phyloP scores from a whole-genome alignment of 2,329 filamentous ascomycete genomes.

The Pezicula rhizophila region DNA sequence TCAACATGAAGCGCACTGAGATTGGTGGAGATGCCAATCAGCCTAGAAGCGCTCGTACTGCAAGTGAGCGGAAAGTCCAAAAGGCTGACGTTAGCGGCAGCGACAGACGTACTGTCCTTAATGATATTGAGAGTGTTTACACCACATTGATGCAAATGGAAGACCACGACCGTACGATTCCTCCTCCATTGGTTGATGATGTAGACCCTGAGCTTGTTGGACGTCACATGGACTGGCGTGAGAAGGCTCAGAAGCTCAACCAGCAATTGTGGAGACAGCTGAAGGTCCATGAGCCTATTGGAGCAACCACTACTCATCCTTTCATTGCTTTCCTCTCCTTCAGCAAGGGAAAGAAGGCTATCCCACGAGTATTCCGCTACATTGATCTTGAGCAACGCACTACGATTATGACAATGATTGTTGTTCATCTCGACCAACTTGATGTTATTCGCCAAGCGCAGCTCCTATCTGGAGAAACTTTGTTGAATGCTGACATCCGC shows the following conservation, averaged over 20 bases:
- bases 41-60: slow-evolving; percentile 39
- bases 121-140: slow-evolving; percentile 86
- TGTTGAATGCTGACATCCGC: slow-evolving; percentile 69
- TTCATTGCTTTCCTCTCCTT: slow-evolving; percentile 96
- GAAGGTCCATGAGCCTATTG: slow-evolving; percentile 90
- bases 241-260: slow-evolving; percentile 65
- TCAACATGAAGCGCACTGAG: slow-evolving; percentile 90
- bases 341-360: slow-evolving; percentile 91
- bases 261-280: slow-evolving; percentile 76
- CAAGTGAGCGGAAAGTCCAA: slow-evolving; percentile 32
- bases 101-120: slow-evolving; percentile 76
- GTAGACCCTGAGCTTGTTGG: slow-evolving; percentile 64
- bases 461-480: slow-evolving; percentile 64
- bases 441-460: slow-evolving; percentile 83
- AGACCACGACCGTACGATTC: slow-evolving; percentile 80
- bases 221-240: slow-evolving; percentile 73
- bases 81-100: slow-evolving; percentile 48
- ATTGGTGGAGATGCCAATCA: slow-evolving; percentile 52
- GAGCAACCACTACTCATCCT: slow-evolving; percentile 70
- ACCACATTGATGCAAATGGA: slow-evolving; percentile 86
- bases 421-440: slow-evolving; percentile 85
- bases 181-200: slow-evolving; percentile 53
- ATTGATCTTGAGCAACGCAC: slow-evolving; percentile 89
- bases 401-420: slow-evolving; percentile 91
- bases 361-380: slow-evolving; percentile 90